Base-by-base conservation (phyloP, 306 rosid species). In the Quercus glauca region DNA sequence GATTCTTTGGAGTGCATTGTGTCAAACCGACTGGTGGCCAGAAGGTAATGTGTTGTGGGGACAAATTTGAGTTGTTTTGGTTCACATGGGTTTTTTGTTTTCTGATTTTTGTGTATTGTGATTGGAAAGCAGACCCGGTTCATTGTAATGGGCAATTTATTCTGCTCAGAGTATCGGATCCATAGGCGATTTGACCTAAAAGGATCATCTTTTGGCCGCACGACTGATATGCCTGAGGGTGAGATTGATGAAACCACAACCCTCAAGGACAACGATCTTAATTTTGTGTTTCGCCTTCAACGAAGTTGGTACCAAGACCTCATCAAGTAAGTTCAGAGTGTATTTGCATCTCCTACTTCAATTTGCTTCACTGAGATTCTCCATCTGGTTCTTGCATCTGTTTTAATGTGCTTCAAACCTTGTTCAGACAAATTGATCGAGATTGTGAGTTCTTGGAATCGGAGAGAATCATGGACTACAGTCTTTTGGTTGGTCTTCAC, bases 201-300 rank as follows among this genome's bases (percentile, higher is more conserved):
- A 74, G 99, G 99, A 56, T 96, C 99, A 5, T 96, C 99, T 25
- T 93, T 93, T 81, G 99, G 99, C 11, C 92, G 99, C 19, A 82
- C 97, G 26, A 96, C 96, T 8, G 90, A 89, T 75, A 96, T 93
- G 77, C 75, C 96, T 4, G 88, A 85, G 61, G 94, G 88, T 18
- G 98, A 96, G 83, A 93, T 96, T 82, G 99, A 96, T 77, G 99
- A 96, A 88, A 96, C 95, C 49, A 93, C 99, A 63, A 96, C 99
- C 59, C 94, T 96, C 61, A 96, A 96, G 86, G 99, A 96, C 86
- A 86, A 93, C 12, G 99, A 96, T 83, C 99, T 96, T 74, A 96
- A 96, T 84, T 96, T 90, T 75, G 97, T 87, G 53, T 96, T 96
- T 73, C 92, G 97, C 58, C 81, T 96, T 3, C 93, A 93, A 63